Percentiles rank a stretch among this genome's conserved stretches.
Conservation (phyloP, 495 filamentous ascomycete species). For the Margaritispora aquatica region DNA sequence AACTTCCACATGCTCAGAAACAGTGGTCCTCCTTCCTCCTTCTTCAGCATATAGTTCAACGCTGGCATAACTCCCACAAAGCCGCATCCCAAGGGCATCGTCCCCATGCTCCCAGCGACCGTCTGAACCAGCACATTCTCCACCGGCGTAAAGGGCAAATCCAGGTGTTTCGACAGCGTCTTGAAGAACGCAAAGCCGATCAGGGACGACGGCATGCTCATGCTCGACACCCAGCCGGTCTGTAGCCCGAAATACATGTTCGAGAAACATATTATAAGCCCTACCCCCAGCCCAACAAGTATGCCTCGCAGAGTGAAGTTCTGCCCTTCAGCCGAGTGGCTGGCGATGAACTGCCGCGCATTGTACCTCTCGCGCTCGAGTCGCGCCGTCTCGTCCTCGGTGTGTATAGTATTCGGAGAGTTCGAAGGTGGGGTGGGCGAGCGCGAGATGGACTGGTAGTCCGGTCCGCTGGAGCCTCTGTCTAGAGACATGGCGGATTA, state of each 20-base stretch:
- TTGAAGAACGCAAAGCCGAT: constrained; percentile 98
- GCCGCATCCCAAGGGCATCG: constrained; percentile 93
- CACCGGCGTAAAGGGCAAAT: constrained; percentile 80
- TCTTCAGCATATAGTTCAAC: constrained; percentile 73
- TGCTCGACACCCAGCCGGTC: constrained; percentile 75
- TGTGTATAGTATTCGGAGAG: constrained; percentile 11
- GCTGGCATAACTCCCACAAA: constrained; percentile 93
- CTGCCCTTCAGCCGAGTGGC: constrained; percentile 31
- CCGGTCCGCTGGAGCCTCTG: constrained; percentile 22
- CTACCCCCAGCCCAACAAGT: constrained; percentile 73
- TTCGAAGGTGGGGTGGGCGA: constrained; percentile 2
- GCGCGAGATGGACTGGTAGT: constrained; percentile 14
- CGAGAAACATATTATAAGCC: constrained; percentile 84
- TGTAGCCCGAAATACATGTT: constrained; percentile 98
- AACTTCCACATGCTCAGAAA: constrained; percentile 65
- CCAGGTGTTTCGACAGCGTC: constrained; percentile 59
- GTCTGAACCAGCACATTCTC: constrained; percentile 98
- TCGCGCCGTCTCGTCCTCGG: constrained; percentile 5
- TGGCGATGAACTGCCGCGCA: constrained; percentile 30
- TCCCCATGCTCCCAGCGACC: constrained; percentile 89
- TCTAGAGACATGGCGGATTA: constrained; percentile 29
- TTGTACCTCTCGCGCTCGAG: constrained; percentile 27
- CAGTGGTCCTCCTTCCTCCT: constrained; percentile 72
- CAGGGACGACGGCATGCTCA: constrained; percentile 81
- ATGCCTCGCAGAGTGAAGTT: constrained; percentile 84